Evolutionary conservation across 257 asterid species (phyloP), one percentile per base, ranked within the genome.

Genomic region (Nicotiana paniculata): DNA sequence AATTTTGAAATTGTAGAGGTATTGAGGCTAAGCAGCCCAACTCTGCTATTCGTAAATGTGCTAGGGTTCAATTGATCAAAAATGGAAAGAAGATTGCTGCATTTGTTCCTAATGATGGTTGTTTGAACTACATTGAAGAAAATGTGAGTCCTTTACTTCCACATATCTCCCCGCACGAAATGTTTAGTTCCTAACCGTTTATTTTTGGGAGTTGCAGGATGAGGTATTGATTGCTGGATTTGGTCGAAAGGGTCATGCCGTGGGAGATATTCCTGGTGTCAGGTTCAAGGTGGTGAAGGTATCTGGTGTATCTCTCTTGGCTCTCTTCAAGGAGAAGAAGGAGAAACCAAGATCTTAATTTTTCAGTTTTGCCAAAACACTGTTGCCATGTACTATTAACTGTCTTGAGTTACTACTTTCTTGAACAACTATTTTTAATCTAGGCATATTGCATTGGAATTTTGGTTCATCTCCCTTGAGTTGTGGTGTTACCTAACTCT

Each of bases 241-340:
- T 62, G 82, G 82, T 80, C 82, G 82, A 39, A 80, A 80, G 63
- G 82, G 82, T 63, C 82, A 80, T 46, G 82, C 82, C 4, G 82
- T 80, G 4, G 82, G 82, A 80, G 82, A 80, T 80, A 80, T 80
- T 80, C 82, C 82, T 43, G 82, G 82, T 61, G 82, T 80, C 43
- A 77, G 86, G 32, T 83, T 77, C 77, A 83, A 83, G 82, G 83
- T 83, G 64, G 86, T 83, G 83, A 78, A 83, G 83, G 86, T 83
- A 3, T 83, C 86, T 48, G 86, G 86, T 3, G 86, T 83, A 3
- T 83, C 86, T 64, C 86, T 83, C 48, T 15, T 78, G 68, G 86
- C 86, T 69, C 86, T 77, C 37, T 77, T 83, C 57, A 83, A 83
- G 86, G 86, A 83, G 80, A 83, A 83, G 54, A 83, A 77, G 83